These are phyloP conservation scores for Taphrina communis DNA, from an alignment of 1,139 yeast species.

Conservation along the genomic window DNA sequence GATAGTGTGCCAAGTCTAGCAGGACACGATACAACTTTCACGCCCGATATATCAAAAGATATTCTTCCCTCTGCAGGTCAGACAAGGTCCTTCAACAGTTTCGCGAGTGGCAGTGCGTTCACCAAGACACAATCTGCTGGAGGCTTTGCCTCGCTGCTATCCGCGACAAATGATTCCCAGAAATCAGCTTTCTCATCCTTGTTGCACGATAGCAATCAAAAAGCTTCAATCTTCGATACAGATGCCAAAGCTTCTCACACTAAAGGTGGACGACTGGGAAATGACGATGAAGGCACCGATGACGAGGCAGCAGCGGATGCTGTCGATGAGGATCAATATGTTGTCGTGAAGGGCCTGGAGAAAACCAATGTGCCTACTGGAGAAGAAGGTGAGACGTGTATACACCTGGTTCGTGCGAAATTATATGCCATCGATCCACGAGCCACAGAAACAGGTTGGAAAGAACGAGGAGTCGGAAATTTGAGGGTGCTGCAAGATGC, in stretches of 20 bases:
- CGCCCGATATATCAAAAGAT: neutral
- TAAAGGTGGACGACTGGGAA: neutral
- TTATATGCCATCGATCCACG: slow-evolving; percentile 72
- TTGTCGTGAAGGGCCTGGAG: slow-evolving; percentile 35
- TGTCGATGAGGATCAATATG: slow-evolving; percentile 39
- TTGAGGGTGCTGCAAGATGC: slow-evolving; percentile 65
- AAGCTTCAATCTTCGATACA: neutral
- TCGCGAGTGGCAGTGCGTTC: slow-evolving; percentile 7
- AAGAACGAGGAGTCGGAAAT: slow-evolving; percentile 90
- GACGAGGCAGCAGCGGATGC: neutral
- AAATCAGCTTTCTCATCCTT: slow-evolving; percentile 3
- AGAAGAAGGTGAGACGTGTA: slow-evolving; percentile 80
- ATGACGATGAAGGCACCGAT: neutral
- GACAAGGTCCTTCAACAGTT: neutral
- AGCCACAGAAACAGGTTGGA: slow-evolving; percentile 72
- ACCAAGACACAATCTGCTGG: neutral
- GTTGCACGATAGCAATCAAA: neutral
- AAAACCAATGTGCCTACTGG: slow-evolving; percentile 61
- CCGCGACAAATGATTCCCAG: neutral
- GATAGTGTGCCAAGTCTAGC: neutral
- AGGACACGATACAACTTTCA: neutral
- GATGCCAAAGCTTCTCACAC: neutral
- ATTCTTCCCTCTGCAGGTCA: neutral
- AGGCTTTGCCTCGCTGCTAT: slow-evolving; percentile 2
- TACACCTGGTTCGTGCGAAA: slow-evolving; percentile 75